Conservation (phyloP, 768 basidiomycete genomes). For the Rhodocollybia butyracea region DNA sequence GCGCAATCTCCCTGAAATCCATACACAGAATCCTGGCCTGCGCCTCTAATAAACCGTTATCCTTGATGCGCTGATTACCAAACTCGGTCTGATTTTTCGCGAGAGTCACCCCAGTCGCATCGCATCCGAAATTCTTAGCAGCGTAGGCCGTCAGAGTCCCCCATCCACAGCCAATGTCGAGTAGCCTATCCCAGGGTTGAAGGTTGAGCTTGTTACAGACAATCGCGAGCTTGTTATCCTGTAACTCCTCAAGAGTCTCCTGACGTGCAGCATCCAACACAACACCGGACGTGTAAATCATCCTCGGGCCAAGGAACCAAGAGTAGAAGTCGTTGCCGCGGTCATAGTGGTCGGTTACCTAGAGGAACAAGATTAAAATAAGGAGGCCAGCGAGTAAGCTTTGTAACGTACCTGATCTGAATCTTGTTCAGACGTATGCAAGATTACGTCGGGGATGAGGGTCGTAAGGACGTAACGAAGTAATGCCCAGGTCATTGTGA, state of each 20-base stretch:
- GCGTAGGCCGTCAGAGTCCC: slow-evolving; percentile 94
- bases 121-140: slow-evolving; percentile 95
- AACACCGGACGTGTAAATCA: slow-evolving; percentile 97
- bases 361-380: too few species aligned
- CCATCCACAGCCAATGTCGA: slow-evolving; percentile 94
- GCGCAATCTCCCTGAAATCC: slow-evolving; percentile 90
- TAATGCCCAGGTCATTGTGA: slow-evolving; percentile 85
- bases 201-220: slow-evolving; percentile 95
- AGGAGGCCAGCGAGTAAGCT: too few species aligned
- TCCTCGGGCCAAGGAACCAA: slow-evolving; percentile 94
- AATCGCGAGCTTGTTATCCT: slow-evolving; percentile 96
- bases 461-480: slow-evolving; percentile 91
- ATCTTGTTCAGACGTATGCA: slow-evolving; percentile 89
- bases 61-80: slow-evolving; percentile 81
- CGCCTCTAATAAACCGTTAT: slow-evolving; percentile 69
- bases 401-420: too few species aligned
- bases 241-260: slow-evolving; percentile 89
- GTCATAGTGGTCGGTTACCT: slow-evolving; percentile 96
- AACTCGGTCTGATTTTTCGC: slow-evolving; percentile 89
- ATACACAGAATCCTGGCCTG: slow-evolving; percentile 89
- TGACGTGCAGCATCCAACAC: slow-evolving; percentile 64
- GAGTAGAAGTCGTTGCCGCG: slow-evolving; percentile 95
- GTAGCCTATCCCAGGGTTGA: slow-evolving; percentile 76
- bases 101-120: slow-evolving; percentile 94
- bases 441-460: slow-evolving; percentile 90